A percentile compares a stretch with the other conserved stretches of the same genome.
Evolutionary conservation across 2,329 filamentous ascomycete species (phyloP).

Genomic region (Botryotinia narcissicola): DNA sequence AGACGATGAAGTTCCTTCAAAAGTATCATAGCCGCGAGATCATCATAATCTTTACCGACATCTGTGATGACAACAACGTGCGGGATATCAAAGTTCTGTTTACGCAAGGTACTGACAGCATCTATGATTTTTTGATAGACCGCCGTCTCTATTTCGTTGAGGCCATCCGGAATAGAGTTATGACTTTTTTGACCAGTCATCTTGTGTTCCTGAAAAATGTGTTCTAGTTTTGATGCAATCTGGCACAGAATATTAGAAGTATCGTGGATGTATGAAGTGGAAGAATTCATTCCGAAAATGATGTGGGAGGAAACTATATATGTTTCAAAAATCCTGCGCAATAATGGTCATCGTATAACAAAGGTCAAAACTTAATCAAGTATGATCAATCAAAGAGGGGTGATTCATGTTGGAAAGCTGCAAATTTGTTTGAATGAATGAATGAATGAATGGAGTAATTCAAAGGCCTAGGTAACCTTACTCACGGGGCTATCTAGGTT

Average conservation of each 20-base stretch:
- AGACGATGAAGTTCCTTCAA: constrained; percentile 35
- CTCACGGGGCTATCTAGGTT: not conserved
- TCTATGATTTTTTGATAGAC: constrained; percentile 8
- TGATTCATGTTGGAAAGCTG: not conserved
- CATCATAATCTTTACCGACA: constrained; percentile 36
- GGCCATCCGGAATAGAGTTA: not conserved
- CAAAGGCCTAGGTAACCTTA: not conserved
- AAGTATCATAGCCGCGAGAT: constrained; percentile 34
- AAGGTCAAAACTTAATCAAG: not conserved
- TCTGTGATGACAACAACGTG: constrained; percentile 34
- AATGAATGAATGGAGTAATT: not conserved
- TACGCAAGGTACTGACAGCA: not conserved
- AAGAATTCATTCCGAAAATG: not conserved
- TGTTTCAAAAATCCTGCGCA: not conserved
- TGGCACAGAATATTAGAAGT: not conserved
- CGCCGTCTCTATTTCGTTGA: not conserved
- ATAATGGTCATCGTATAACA: not conserved
- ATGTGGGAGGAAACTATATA: not conserved
- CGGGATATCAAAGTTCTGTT: constrained; percentile 17
- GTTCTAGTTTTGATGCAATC: not conserved
- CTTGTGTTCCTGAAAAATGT: not conserved
- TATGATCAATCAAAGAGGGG: not conserved
- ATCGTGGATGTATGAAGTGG: not conserved
- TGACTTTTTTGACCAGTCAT: not conserved
- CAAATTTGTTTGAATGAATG: not conserved